Evolutionary conservation across 192 early-diverging fungal species (phyloP).

Genomic region (Umbelopsis ramanniana): DNA sequence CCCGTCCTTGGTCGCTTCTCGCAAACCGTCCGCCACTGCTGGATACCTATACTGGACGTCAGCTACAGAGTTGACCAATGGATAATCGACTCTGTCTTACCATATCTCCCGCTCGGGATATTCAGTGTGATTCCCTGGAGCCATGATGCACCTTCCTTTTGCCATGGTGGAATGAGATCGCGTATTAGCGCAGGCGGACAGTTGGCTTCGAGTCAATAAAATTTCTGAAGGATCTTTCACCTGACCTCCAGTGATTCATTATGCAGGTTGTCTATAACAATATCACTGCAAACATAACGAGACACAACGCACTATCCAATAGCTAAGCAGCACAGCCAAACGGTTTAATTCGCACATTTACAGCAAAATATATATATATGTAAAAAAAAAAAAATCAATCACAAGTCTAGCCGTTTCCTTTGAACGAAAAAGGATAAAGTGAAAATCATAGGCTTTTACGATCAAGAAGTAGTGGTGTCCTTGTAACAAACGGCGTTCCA

Average conservation of each 20-base stretch:
- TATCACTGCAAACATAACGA: no score
- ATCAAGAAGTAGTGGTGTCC: neutral
- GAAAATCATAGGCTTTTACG: neutral
- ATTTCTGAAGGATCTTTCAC: no score
- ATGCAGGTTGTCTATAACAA: no score
- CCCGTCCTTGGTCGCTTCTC: neutral
- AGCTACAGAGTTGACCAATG: neutral
- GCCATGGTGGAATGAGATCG: neutral
- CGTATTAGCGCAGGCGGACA: no score
- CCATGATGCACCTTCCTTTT: constrained; percentile 1
- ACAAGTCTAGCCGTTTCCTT: neutral
- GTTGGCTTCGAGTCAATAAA: no score
- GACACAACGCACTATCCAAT: neutral
- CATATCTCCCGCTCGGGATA: constrained; percentile 7
- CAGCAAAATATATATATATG: neutral
- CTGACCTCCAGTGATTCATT: neutral
- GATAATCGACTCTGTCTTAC: neutral
- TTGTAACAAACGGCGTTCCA: constrained; percentile 29
- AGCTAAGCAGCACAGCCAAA: no score
- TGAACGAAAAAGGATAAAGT: no score
- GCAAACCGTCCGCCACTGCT: neutral
- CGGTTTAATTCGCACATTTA: neutral
- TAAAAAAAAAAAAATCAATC: neutral
- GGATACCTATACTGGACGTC: neutral
- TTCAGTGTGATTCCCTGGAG: constrained; percentile 1